phyloP scores from a whole-genome alignment of 352 stramenopile species.

The Phytophthora meadii region DNA sequence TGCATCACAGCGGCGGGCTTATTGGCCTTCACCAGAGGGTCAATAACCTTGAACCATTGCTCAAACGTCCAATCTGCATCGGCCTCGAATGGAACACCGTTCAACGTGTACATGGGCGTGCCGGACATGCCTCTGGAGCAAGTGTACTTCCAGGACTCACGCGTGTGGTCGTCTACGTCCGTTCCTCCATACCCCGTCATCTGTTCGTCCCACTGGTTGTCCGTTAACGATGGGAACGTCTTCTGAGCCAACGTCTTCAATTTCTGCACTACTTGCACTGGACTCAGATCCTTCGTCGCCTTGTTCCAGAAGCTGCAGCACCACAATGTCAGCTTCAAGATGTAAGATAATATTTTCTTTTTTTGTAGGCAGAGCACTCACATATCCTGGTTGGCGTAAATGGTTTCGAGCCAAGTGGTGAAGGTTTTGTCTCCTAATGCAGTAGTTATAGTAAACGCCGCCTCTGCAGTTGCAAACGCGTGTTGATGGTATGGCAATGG shows the following conservation, averaged over 20 bases:
- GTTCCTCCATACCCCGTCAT: slow-evolving; percentile 85
- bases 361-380: slow-evolving; percentile 26
- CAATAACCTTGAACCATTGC: slow-evolving; percentile 67
- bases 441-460: slow-evolving; percentile 69
- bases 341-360: neutral
- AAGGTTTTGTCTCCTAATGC: slow-evolving; percentile 66
- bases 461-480: slow-evolving; percentile 69
- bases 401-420: slow-evolving; percentile 75
- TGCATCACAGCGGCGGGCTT: slow-evolving; percentile 39
- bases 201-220: slow-evolving; percentile 68
- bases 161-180: slow-evolving; percentile 60
- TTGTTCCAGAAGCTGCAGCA: slow-evolving; percentile 78
- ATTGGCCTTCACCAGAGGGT: slow-evolving; percentile 54
- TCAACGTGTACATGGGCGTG: slow-evolving; percentile 82
- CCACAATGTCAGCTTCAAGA: slow-evolving; percentile 3
- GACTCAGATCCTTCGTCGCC: slow-evolving; percentile 74
- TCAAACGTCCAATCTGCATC: slow-evolving; percentile 73
- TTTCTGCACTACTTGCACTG: slow-evolving; percentile 70
- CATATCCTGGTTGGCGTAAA: slow-evolving; percentile 83
- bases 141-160: slow-evolving; percentile 84
- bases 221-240: slow-evolving; percentile 69
- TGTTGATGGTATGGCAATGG: slow-evolving; percentile 83
- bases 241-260: slow-evolving; percentile 65
- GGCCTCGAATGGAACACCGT: slow-evolving; percentile 77
- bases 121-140: slow-evolving; percentile 77